phyloP scores from a whole-genome alignment of 768 basidiomycete species.

The Suillus ampliporus region DNA sequence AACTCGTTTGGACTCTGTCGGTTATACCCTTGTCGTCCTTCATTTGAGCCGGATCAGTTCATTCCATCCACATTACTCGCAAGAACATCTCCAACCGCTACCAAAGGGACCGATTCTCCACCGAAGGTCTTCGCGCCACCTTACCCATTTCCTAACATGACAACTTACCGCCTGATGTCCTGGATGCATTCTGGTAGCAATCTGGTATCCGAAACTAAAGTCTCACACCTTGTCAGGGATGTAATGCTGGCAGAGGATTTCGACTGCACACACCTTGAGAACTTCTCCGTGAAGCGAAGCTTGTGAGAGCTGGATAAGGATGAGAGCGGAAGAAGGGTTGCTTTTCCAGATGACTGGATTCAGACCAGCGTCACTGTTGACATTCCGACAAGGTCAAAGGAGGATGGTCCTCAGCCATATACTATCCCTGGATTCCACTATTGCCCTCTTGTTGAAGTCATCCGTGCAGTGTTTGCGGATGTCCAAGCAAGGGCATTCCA shows the following conservation, averaged over 20 bases:
- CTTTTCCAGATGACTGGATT: too few species aligned
- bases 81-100: not conserved
- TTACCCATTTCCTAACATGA: conserved; percentile 16
- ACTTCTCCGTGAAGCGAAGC: not conserved
- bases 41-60: not conserved
- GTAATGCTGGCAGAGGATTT: conserved; percentile 12
- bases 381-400: not conserved
- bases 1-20: not conserved
- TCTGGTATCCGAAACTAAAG: conserved; percentile 5
- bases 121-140: not conserved
- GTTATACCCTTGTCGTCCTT: not conserved
- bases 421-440: conserved; percentile 19
- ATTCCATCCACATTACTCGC: not conserved
- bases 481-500: conserved; percentile 20
- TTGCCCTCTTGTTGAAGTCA: conserved; percentile 20
- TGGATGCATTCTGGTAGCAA: conserved; percentile 9
- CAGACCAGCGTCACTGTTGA: too few species aligned
- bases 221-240: conserved; percentile 7
- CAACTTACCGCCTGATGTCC: conserved; percentile 10
- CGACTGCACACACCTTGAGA: not conserved
- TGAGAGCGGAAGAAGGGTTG: too few species aligned
- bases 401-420: conserved; percentile 7
- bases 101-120: too few species aligned
- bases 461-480: conserved; percentile 17
- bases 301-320: too few species aligned